Conservation (phyloP, 805 yeast species). For the Candida pini region DNA sequence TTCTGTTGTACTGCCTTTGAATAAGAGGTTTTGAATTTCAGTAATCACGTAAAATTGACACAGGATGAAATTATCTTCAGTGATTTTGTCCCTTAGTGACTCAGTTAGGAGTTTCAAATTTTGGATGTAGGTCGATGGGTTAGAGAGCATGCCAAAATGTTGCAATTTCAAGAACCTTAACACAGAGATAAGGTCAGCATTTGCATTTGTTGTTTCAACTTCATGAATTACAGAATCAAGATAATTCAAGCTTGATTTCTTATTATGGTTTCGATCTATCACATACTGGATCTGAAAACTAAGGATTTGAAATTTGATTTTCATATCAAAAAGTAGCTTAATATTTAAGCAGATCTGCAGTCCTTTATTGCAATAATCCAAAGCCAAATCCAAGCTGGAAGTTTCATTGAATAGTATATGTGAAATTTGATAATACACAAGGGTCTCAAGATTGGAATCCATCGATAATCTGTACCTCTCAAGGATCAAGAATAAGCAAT, state of each 20-base stretch:
- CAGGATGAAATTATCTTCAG: slow-evolving; percentile 10
- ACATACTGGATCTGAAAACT: slow-evolving; percentile 33
- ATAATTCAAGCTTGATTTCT: slow-evolving; percentile 27
- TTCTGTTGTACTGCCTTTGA: slow-evolving; percentile 24
- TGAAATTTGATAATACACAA: slow-evolving; percentile 32
- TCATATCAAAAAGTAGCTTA: slow-evolving; percentile 19
- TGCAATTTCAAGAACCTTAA: slow-evolving; percentile 29
- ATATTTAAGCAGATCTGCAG: slow-evolving; percentile 19
- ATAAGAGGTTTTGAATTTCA: slow-evolving; percentile 28
- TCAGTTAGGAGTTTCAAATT: slow-evolving; percentile 8
- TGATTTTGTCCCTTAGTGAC: slow-evolving; percentile 6
- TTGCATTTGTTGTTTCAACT: slow-evolving; percentile 11
- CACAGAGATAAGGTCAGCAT: slow-evolving; percentile 20
- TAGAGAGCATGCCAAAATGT: slow-evolving; percentile 25
- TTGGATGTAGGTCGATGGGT: slow-evolving; percentile 22
- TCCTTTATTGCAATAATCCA: slow-evolving; percentile 28
- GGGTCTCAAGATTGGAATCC: slow-evolving; percentile 29
- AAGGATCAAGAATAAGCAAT: slow-evolving; percentile 30
- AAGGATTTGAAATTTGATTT: slow-evolving; percentile 31
- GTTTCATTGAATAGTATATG: slow-evolving; percentile 37
- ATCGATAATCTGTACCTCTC: slow-evolving; percentile 27
- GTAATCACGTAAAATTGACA: slow-evolving; percentile 23
- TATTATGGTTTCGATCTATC: slow-evolving; percentile 11
- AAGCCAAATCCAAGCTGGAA: slow-evolving; percentile 34
- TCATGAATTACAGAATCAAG: slow-evolving; percentile 23